phyloP scores from a whole-genome alignment of 2,329 filamentous ascomycete genomes.

The Colletotrichum orchidophilum region DNA sequence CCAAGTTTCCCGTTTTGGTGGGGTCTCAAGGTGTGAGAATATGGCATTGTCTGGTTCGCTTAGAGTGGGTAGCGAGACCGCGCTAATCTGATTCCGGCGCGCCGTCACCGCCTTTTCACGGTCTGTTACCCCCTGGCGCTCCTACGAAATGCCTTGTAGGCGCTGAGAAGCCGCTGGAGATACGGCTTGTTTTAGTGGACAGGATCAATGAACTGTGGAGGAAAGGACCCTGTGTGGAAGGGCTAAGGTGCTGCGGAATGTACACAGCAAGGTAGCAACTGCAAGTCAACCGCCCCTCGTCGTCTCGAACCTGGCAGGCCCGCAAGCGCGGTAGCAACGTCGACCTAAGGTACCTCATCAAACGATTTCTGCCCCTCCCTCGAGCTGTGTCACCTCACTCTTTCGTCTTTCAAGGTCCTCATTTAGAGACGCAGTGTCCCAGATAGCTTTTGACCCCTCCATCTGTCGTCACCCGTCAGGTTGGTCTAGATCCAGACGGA shows the following conservation, averaged over 20 bases:
- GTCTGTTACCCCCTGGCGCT: constrained; percentile 5
- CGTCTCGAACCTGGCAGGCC: neutral
- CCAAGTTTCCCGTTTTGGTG: constrained; percentile 4
- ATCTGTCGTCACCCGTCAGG: constrained; percentile 19
- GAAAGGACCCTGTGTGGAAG: constrained; percentile 12
- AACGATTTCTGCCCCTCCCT: constrained; percentile 22
- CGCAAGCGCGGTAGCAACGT: neutral
- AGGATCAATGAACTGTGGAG: constrained; percentile 7
- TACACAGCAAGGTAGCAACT: no score
- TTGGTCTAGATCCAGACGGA: constrained; percentile 10
- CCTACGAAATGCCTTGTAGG: constrained; percentile 17
- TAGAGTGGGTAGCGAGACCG: constrained; percentile 5
- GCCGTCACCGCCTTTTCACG: constrained; percentile 33
- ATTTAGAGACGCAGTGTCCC: neutral
- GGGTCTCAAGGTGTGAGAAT: constrained; percentile 9
- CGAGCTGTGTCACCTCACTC: constrained; percentile 8
- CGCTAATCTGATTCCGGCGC: constrained; percentile 14
- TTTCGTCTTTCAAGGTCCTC: neutral
- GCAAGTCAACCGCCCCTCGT: constrained; percentile 12
- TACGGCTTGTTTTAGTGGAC: constrained; percentile 21
- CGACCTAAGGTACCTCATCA: constrained; percentile 23
- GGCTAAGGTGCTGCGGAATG: no score
- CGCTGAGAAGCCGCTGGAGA: constrained; percentile 25
- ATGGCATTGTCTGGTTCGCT: constrained; percentile 27
- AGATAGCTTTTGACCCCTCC: neutral